Base-by-base conservation (phyloP, 2,329 filamentous ascomycete genomes). In the Blumeria graminis region DNA sequence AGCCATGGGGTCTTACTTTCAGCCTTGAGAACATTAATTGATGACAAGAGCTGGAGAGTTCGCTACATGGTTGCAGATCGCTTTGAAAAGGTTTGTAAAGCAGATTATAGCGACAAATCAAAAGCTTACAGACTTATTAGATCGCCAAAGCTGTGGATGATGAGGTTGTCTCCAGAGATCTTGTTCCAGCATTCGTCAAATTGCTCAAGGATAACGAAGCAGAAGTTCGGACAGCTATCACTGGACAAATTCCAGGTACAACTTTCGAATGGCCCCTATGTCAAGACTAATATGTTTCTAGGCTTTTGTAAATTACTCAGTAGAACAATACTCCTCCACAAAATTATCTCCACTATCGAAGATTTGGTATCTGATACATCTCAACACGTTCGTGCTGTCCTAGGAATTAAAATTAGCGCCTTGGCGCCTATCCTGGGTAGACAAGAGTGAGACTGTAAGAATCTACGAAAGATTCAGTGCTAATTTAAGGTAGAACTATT, bases 1-100 rank as follows among this genome's bases (percentile, higher is more conserved):
- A 95, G 89, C 71, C 90, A 96, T 66, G 92, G 90, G 56, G 87
- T 96, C 57, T 73, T 98, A 57, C 75, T 98, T 65, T 90, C 86
- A 55, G 88, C 90, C 50, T 73, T 98, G 66, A 83, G 92, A 65
- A 94, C 80, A 71, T 71, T 98, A 66, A 96, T 98, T 71, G 92
- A 95, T 66, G 92, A 98, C 70, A 98, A 96, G 79, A 96, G 92
- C 73, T 98, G 92, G 92, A 82, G 92, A 66, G 92, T 98, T 59
- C 81, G 92, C 68, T 98, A 96, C 71, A 98, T 98, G 92, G 92
- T 98, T 64, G 92, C 92, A 53, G 92, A 98, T 70, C 81, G 88
- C 68, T 98, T 95, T 67, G 92, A 98, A 71, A 95, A 96, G 84
- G 87, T 87, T 67, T 54, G 67, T 55, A 11, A 41, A 28, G 33